Conservation (phyloP, 345 rosid genomes). For the Salix exigua region DNA sequence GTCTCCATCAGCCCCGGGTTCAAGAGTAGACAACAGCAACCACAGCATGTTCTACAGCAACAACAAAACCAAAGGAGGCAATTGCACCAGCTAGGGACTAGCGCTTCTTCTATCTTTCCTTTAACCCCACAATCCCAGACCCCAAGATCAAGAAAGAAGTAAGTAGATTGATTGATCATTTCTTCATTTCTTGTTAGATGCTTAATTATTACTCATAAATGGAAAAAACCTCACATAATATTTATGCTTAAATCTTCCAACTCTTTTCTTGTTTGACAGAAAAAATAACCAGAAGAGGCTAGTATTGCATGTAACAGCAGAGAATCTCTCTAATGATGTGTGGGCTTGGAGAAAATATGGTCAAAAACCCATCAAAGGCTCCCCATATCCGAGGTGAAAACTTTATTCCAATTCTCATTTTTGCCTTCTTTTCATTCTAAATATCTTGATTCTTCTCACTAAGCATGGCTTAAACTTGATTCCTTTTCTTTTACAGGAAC, state of each 20-base stretch:
- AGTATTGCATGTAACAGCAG: slow-evolving; percentile 64
- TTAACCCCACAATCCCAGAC: slow-evolving; percentile 20
- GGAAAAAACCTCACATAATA: background rate
- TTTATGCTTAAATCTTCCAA: background rate
- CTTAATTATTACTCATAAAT: background rate
- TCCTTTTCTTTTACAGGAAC: slow-evolving; percentile 45
- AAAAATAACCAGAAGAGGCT: slow-evolving; percentile 63
- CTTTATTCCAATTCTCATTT: background rate
- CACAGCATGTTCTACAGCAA: background rate
- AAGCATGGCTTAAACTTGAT: background rate
- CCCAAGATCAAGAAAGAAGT: slow-evolving; percentile 60
- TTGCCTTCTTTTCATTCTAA: background rate
- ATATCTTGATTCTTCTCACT: background rate
- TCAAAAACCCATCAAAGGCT: slow-evolving; percentile 93
- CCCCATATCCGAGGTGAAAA: slow-evolving; percentile 77
- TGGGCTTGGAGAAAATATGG: slow-evolving; percentile 99
- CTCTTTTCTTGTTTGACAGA: slow-evolving; percentile 33
- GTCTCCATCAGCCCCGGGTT: background rate
- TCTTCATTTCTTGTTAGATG: background rate
- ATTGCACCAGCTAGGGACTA: slow-evolving; percentile 2
- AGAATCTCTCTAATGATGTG: slow-evolving; percentile 67
- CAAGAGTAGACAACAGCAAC: slow-evolving; percentile 9
- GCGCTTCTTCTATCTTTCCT: background rate
- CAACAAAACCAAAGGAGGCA: slow-evolving; percentile 11
- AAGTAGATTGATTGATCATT: background rate